Conservation (phyloP, 768 basidiomycete species). For the Stropharia rugosoannulata region DNA sequence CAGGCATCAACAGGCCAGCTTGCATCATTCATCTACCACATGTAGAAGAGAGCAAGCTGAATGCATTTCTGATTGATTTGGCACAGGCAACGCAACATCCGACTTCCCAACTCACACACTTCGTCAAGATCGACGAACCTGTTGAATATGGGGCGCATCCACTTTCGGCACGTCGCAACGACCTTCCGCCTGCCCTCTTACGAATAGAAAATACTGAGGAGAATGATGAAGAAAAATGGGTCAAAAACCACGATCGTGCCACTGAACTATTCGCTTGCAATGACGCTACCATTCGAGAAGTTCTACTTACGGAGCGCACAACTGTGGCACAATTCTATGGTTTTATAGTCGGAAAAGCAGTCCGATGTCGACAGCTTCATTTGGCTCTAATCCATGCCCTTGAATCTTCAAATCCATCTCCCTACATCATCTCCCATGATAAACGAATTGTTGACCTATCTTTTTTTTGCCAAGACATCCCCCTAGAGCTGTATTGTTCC, state of each 20-base stretch:
- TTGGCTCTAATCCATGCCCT: slow-evolving; percentile 50
- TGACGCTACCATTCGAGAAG: slow-evolving; percentile 53
- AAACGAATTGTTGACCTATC: slow-evolving; percentile 58
- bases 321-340: slow-evolving; percentile 77
- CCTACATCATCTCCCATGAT: slow-evolving; percentile 48
- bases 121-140: slow-evolving; percentile 52
- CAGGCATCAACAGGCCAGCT: slow-evolving; percentile 57
- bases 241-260: slow-evolving; percentile 41
- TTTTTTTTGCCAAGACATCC: slow-evolving; percentile 63
- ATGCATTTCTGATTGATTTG: slow-evolving; percentile 56
- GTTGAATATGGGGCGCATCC: slow-evolving; percentile 54
- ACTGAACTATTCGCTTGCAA: slow-evolving; percentile 55
- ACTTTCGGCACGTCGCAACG: slow-evolving; percentile 25
- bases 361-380: slow-evolving; percentile 67
- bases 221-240: slow-evolving; percentile 42
- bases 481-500: slow-evolving; percentile 64
- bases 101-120: slow-evolving; percentile 31
- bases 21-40: slow-evolving; percentile 68
- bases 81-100: slow-evolving; percentile 37
- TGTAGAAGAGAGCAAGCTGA: slow-evolving; percentile 49
- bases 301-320: slow-evolving; percentile 66
- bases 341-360: slow-evolving; percentile 64
- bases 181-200: slow-evolving; percentile 43
- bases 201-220: slow-evolving; percentile 44
- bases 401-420: slow-evolving; percentile 34